Conservation (phyloP, 176 grass and related monocot genomes). For the Lolium multiflorum region DNA sequence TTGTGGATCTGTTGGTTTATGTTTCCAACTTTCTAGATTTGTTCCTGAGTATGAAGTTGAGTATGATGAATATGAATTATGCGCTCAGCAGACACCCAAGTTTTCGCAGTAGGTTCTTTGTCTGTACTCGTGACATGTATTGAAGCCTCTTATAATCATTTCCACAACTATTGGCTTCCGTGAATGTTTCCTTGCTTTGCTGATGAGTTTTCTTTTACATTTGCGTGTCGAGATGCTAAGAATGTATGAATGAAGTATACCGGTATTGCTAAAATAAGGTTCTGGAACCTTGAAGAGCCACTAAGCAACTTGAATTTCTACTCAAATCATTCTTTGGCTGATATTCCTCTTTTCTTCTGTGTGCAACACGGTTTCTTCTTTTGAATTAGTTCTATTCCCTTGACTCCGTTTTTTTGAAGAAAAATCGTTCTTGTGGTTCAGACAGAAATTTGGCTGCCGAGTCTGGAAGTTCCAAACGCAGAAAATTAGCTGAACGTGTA, state of each 20-base stretch:
- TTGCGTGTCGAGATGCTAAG: not conserved
- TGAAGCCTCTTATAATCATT: not conserved
- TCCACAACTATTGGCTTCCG: not conserved
- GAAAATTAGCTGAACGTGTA: not conserved
- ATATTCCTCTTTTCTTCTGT: not conserved
- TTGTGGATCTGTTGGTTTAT: slow-evolving; percentile 22
- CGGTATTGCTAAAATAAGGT: not conserved
- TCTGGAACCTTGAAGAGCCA: not conserved
- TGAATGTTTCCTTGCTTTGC: not conserved
- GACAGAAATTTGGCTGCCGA: not conserved
- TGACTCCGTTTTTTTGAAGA: no score
- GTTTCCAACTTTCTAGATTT: slow-evolving; percentile 28
- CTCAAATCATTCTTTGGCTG: not conserved
- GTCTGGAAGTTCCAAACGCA: not conserved
- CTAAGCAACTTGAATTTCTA: not conserved
- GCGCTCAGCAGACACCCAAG: not conserved
- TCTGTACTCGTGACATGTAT: slow-evolving; percentile 24
- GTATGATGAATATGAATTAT: slow-evolving; percentile 29
- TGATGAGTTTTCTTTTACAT: not conserved
- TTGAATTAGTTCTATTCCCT: not conserved
- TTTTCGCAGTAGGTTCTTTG: slow-evolving; percentile 11
- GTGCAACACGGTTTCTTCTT: not conserved
- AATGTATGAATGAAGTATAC: not conserved
- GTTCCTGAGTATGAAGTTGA: not conserved
- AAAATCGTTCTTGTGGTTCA: not conserved